These are phyloP conservation scores for Babesia divergens DNA, from an alignment of 169 alveolate genomes.

Conservation along the genomic window DNA sequence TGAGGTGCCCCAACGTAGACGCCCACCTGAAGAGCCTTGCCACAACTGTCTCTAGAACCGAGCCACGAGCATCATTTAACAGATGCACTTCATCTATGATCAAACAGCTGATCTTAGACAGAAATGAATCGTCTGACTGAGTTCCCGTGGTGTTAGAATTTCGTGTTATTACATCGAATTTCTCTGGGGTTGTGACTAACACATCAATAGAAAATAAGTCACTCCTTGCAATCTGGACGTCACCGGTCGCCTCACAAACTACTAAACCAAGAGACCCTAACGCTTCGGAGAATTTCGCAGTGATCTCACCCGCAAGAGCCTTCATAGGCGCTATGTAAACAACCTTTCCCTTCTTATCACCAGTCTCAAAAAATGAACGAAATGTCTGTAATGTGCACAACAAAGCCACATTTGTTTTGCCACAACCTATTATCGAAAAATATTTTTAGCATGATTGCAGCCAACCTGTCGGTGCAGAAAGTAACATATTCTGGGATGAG, in stretches of 20 bases:
- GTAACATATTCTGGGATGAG: constrained; percentile 88
- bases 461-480: constrained; percentile 95
- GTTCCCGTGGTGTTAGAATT: constrained; percentile 85
- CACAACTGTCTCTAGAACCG: constrained; percentile 98
- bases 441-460: background rate
- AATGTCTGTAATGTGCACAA: constrained; percentile 84
- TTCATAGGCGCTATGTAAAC: constrained; percentile 99
- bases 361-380: constrained; percentile 7
- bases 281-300: constrained; percentile 29
- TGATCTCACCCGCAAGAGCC: constrained; percentile 94
- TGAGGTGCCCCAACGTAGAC: background rate
- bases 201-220: constrained; percentile 96
- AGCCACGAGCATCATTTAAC: constrained; percentile 98
- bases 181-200: constrained; percentile 99
- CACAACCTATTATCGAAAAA: constrained; percentile 86
- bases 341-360: constrained; percentile 66
- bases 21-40: constrained; percentile 95
- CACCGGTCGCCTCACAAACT: constrained; percentile 94
- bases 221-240: constrained; percentile 66
- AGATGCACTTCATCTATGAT: constrained; percentile 99
- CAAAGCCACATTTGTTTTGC: constrained; percentile 96
- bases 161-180: constrained; percentile 99
- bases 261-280: constrained; percentile 75
- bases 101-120: constrained; percentile 89
- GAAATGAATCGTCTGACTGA: constrained; percentile 80